Evolutionary conservation across 2,329 filamentous ascomycete genomes (phyloP), one percentile per base, ranked within the genome.

Genomic region (Xylaria multiplex): DNA sequence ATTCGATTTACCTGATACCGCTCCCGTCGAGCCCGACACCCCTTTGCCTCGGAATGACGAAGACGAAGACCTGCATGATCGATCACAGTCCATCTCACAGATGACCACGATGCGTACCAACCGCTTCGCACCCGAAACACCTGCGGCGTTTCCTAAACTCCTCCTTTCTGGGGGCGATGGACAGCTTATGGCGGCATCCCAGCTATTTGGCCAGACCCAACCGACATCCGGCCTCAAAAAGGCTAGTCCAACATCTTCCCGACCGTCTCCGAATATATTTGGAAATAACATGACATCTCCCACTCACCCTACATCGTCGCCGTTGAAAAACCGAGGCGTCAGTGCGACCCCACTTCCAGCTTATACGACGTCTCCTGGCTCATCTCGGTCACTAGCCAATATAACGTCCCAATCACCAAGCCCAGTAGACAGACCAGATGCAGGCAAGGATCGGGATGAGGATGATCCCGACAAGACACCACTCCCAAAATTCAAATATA

Each of bases 201-300:
- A 88, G 72, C 77, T 88, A 8, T 88, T 88, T 69, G 81, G 79
- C 0, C 82, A 84, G 69, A 88, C 86, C 0, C 86, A 86, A 67
- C 79, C 79, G 37, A 87, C 86, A 1, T 87, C 86, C 1, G 84
- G 81, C 1, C 72, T 82, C 16, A 86, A 83, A 70, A 79, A 78
- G 27, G 75, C 79, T 52, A 88, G 85, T 64, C 86, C 86, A 22
- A 88, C 86, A 0, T 88, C 85, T 1, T 88, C 86, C 1, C 80
- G 86, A 11, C 86, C 86, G 0, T 88, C 86, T 1, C 86, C 86
- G 0, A 77, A 81, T 48, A 70, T 82, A 3, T 81, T 84, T 11
- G 71, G 71, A 14, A 74, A 79, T 27, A 79, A 84, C 57, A 77
- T 79, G 0, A 81, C 83, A 3, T 85, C 84, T 2, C 80, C 84